phyloP scores from a whole-genome alignment of 2,329 filamentous ascomycete genomes.

The Sporothrix sp. region DNA sequence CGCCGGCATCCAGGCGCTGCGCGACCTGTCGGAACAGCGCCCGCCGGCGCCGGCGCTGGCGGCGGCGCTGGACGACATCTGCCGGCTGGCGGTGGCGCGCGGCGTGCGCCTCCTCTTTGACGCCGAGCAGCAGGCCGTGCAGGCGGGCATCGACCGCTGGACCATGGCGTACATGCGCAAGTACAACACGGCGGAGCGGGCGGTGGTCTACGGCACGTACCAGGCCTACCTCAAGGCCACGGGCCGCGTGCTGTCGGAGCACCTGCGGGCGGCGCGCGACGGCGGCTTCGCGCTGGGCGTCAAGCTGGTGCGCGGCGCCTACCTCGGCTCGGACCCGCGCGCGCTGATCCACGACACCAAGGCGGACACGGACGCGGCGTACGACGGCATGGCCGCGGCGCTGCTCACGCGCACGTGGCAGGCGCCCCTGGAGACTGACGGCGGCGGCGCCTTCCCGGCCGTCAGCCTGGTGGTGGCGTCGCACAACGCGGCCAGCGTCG shows the following conservation, averaged over 20 bases:
- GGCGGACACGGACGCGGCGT: conserved; percentile 59
- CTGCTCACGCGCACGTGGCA: conserved; percentile 57
- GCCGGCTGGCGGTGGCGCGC: conserved; percentile 57
- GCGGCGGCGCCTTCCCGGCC: conserved; percentile 38
- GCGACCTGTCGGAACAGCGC: conserved; percentile 52
- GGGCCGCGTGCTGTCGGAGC: conserved; percentile 44
- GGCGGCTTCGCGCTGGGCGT: conserved; percentile 59
- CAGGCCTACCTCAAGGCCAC: conserved; percentile 64
- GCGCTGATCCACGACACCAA: conserved; percentile 64
- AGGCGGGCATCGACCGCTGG: conserved; percentile 73
- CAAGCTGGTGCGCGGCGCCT: conserved; percentile 68
- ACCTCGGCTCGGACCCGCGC: conserved; percentile 59
- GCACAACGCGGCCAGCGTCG: conserved; percentile 69
- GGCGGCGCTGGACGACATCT: conserved; percentile 63
- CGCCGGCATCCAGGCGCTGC: conserved; percentile 63
- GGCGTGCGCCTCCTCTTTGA: conserved; percentile 72
- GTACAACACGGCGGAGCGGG: conserved; percentile 57
- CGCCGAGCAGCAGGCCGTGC: conserved; percentile 72
- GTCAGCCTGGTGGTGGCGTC: conserved; percentile 65
- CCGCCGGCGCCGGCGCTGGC: conserved; percentile 55
- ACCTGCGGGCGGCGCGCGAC: conserved; percentile 48
- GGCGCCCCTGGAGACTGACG: conserved; percentile 35
- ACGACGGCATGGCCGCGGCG: conserved; percentile 59
- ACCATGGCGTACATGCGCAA: conserved; percentile 64
- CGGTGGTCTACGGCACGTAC: conserved; percentile 72